Evolutionary conservation across 805 yeast species (phyloP), one percentile per base, ranked within the genome.

Genomic region (Martiniozyma abietophila): DNA sequence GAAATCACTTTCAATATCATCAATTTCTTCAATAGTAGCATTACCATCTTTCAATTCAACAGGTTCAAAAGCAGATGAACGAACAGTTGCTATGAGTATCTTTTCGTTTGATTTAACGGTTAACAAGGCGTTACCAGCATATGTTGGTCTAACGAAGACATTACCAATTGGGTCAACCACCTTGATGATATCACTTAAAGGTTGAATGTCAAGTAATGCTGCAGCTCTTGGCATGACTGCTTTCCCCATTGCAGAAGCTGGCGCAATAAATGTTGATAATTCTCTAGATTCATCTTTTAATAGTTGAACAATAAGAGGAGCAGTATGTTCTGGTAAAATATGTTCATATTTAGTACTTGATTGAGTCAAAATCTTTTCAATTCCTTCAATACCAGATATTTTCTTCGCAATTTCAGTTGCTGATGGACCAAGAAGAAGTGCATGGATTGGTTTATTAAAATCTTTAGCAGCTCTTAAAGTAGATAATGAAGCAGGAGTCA

Each of bases 121-220:
- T 26, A 84, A 72, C 39, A 84, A 64, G 5, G 94, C 94, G 59
- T 92, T 92, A 31, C 98, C 98, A 15, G 98, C 97, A 54, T 83
- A 92, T 25, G 89, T 85, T 29, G 97, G 96, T 57, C 97, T 79
- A 25, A 80, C 76, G 58, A 89, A 92, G 6, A 92, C 80, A 41
- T 69, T 72, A 19, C 29, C 25, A 12, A 29, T 20, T 12, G 72
- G 66, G 33, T 74, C 63, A 44, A 70, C 71, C 25, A 89, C 78
- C 49, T 72, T 71, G 46, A 71, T 72, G 38, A 92, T 69, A 53
- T 89, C 97, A 18, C 89, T 75, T 32, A 92, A 61, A 19, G 96
- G 96, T 62, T 89, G 96, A 16, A 73, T 69, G 51, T 89, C 94
- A 32, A 89, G 61, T 37, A 80, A 50, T 1, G 96, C 96, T 22